Percentiles rank a stretch among this genome's conserved stretches.
Evolutionary conservation across 2,329 filamentous ascomycete genomes (phyloP).

Genomic region (Raffaelea albimanens): DNA sequence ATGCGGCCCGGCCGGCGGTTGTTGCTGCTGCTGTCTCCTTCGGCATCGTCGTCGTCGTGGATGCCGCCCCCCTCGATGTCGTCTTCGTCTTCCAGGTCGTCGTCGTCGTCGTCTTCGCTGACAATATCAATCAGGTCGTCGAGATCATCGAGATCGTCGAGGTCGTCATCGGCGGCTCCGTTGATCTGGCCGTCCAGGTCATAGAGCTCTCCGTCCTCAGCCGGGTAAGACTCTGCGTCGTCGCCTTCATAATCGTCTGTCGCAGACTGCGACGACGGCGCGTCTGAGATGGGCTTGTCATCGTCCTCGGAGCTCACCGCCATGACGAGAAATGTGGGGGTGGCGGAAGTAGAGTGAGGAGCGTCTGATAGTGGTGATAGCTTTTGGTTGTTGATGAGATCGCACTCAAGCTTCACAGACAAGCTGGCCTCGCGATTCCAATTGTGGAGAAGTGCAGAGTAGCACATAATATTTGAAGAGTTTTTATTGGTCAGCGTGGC

Average conservation of each 20-base stretch:
- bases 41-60: constrained; percentile 5
- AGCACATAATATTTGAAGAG: too few relatives aligned
- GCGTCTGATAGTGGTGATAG: too few relatives aligned
- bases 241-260: constrained; percentile 15
- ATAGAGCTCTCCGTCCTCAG: constrained; percentile 11
- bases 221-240: constrained; percentile 17
- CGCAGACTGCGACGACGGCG: constrained; percentile 3
- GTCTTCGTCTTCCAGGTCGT: constrained; percentile 11
- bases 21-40: constrained; percentile 12
- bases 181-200: too few relatives aligned
- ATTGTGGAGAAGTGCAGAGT: too few relatives aligned
- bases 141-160: constrained; percentile 10
- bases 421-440: too few relatives aligned
- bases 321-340: too few relatives aligned
- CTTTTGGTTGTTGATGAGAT: too few relatives aligned
- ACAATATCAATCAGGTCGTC: constrained; percentile 14
- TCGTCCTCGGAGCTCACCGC: constrained; percentile 13
- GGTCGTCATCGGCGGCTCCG: constrained; percentile 14
- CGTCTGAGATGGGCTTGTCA: constrained; percentile 11
- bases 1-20: constrained; percentile 1
- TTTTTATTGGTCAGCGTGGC: too few relatives aligned
- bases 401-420: too few relatives aligned
- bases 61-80: constrained; percentile 18
- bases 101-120: constrained; percentile 25
- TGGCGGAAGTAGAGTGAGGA: too few relatives aligned